Evolutionary conservation across 2,329 filamentous ascomycete genomes (phyloP).

Genomic region (Plenodomus lindquistii): DNA sequence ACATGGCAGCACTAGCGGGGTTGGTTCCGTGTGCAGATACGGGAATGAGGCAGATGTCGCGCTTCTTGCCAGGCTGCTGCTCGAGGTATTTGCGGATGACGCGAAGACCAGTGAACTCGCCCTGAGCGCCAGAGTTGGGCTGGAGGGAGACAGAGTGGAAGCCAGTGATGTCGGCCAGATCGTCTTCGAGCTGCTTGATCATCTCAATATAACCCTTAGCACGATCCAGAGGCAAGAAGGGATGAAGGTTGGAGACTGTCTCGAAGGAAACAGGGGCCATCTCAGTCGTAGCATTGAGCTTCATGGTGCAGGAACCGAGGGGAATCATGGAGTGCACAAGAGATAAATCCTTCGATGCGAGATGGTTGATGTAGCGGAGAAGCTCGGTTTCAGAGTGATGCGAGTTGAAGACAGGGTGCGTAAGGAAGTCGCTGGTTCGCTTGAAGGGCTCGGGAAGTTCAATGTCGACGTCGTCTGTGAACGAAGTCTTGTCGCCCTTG

Average conservation of each 20-base stretch:
- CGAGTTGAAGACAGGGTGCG: slow-evolving; percentile 91
- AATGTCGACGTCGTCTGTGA: slow-evolving; percentile 17
- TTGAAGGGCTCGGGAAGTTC: slow-evolving; percentile 60
- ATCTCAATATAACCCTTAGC: slow-evolving; percentile 71
- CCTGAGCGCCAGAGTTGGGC: slow-evolving; percentile 94
- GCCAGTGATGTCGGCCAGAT: slow-evolving; percentile 81
- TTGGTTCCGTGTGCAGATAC: slow-evolving; percentile 96
- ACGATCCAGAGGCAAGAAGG: slow-evolving; percentile 69
- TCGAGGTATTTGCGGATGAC: slow-evolving; percentile 86
- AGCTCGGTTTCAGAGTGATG: slow-evolving; percentile 95
- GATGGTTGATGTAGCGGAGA: slow-evolving; percentile 87
- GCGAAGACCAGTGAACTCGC: slow-evolving; percentile 88
- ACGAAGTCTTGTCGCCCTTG: slow-evolving; percentile 18
- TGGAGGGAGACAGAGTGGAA: slow-evolving; percentile 90
- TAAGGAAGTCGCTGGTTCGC: slow-evolving; percentile 76
- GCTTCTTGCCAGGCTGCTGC: slow-evolving; percentile 66
- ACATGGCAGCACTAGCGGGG: slow-evolving; percentile 93
- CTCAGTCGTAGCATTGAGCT: slow-evolving; percentile 90
- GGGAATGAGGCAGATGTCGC: slow-evolving; percentile 92
- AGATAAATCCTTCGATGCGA: slow-evolving; percentile 93
- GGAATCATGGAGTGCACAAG: slow-evolving; percentile 98
- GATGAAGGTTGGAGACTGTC: slow-evolving; percentile 78
- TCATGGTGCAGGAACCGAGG: slow-evolving; percentile 97
- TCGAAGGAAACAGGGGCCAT: slow-evolving; percentile 85
- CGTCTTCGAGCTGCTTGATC: slow-evolving; percentile 71